Conservation (phyloP, 2,329 filamentous ascomycete species). For the Leptographium procerum region DNA sequence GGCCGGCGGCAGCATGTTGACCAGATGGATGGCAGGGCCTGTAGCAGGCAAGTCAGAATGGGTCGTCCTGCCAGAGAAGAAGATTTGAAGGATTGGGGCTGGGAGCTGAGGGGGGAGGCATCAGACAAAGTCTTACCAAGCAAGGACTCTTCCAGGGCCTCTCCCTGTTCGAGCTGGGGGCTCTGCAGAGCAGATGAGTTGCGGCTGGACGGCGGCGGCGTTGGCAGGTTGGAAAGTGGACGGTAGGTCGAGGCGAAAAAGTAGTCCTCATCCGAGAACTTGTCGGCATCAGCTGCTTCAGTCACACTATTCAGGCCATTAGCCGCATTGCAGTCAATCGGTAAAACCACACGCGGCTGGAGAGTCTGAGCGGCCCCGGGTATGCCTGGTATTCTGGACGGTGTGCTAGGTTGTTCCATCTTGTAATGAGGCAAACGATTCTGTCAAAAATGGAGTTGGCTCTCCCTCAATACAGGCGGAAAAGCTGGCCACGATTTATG, state of each 20-base stretch:
- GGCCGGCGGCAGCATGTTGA: conserved; percentile 53
- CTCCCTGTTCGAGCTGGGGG: conserved; percentile 17
- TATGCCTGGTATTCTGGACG: not conserved
- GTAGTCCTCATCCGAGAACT: conserved; percentile 35
- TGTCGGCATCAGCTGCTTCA: conserved; percentile 17
- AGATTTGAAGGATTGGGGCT: not conserved
- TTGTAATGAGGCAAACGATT: not conserved
- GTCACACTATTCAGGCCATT: not conserved
- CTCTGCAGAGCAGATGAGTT: conserved; percentile 32
- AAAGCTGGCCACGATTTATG: not conserved
- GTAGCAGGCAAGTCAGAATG: conserved; percentile 2
- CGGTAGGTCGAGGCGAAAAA: conserved; percentile 48
- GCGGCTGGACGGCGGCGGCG: conserved; percentile 47
- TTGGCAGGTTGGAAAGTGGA: conserved; percentile 56
- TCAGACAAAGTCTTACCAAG: conserved; percentile 20
- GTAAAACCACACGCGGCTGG: not conserved
- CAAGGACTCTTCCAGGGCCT: conserved; percentile 14
- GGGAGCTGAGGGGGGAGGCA: too few species aligned
- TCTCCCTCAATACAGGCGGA: not conserved
- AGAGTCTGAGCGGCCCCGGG: not conserved
- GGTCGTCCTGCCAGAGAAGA: not conserved
- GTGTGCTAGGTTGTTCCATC: not conserved
- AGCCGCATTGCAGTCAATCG: not conserved
- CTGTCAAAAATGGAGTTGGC: not conserved
- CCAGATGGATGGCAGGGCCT: conserved; percentile 56